A percentile compares a stretch with the other conserved stretches of the same genome.
These are phyloP conservation scores for Diaporthe humulicola DNA, from an alignment of 2,329 filamentous ascomycete species.

Conservation along the genomic window DNA sequence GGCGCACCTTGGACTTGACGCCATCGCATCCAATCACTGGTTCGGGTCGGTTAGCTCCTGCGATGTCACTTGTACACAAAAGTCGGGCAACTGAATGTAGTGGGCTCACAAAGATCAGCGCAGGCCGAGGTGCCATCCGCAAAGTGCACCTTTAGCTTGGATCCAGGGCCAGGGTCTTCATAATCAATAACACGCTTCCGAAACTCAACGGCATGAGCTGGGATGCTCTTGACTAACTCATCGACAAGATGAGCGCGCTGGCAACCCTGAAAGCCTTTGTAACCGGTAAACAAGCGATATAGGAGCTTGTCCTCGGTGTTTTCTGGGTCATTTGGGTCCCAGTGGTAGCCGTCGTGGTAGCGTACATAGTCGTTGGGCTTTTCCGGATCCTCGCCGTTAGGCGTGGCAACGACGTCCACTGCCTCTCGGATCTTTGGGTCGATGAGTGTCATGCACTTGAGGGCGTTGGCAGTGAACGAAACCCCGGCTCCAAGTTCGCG, in stretches of 20 bases:
- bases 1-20: neutral
- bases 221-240: constrained; percentile 34
- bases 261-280: constrained; percentile 46
- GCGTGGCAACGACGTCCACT: constrained; percentile 47
- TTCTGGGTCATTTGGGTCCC: neutral
- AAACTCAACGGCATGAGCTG: too few species aligned
- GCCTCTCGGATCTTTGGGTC: constrained; percentile 57
- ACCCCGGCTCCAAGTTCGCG: constrained; percentile 39
- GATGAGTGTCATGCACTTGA: constrained; percentile 67
- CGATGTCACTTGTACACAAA: too few species aligned
- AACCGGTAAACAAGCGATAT: neutral
- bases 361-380: neutral
- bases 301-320: neutral
- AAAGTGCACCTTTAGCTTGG: too few species aligned
- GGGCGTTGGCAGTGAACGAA: constrained; percentile 54
- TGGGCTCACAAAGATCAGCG: too few species aligned
- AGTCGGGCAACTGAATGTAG: too few species aligned
- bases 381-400: neutral
- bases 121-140: too few species aligned
- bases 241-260: constrained; percentile 42
- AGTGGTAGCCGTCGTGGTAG: constrained; percentile 16
- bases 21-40: constrained; percentile 13
- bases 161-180: too few species aligned
- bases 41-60: too few species aligned
- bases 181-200: too few species aligned